Base-by-base conservation (phyloP, 2,329 filamentous ascomycete species). In the Pyricularia pennisetigena region DNA sequence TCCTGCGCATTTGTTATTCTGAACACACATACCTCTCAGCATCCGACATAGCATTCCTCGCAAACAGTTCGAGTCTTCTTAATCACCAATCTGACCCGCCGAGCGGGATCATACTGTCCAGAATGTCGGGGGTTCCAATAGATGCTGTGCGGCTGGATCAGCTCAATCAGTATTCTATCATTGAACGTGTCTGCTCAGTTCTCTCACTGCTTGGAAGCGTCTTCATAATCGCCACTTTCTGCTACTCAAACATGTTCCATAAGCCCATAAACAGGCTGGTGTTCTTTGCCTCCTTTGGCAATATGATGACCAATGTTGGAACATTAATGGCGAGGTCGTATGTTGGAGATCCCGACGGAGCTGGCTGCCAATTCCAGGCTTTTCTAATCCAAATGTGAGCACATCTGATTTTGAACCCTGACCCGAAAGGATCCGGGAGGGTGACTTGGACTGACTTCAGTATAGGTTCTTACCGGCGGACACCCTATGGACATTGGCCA, bases 221-320 rank as follows among this genome's bases (percentile, higher is more conserved):
- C 35, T 87, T 94, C 75, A 90, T 93, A 74, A 87, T 94, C 68
- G 72, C 81, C 68, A 93, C 90, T 3, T 95, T 94, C 74, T 78
- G 85, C 32, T 77, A 78, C n/a, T 91, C 89, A 35, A 83, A 82
- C 20, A 83, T 84, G 5, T 95, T 95, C 75, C 90, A 91, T 74
- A 94, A 93, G 74, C 90, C 92, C n/a, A 93, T 95, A 79, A 95
- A 95, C 74, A 85, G 92, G 23, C 83, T 96, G 0, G 88, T 94
- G 10, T 94, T 96, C 76, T 95, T 90, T 76, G 92, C 92, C 7
- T 90, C 90, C 0, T 90, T 92, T 74, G 92, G 92, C 9, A 96
- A 97, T 74, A 83, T 94, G 72, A 82, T 93, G 77, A 87, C 86
- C 70, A 94, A 93, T 75, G 84, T 92, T 23, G 91, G 88, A 0